phyloP scores from a whole-genome alignment of 2,329 filamentous ascomycete genomes.

The Cordyceps militaris region DNA sequence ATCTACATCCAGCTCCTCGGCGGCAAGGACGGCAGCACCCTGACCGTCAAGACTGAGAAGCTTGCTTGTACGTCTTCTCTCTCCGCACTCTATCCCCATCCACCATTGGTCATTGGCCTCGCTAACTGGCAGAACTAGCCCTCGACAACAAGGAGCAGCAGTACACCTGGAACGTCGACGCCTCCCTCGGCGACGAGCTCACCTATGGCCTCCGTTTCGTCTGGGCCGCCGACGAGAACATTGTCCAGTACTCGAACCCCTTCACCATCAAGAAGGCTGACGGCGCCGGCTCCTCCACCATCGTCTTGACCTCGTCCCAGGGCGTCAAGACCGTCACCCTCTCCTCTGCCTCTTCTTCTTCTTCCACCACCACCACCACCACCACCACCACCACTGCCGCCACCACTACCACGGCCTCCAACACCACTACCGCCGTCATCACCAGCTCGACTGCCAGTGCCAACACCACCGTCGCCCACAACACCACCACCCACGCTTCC shows the following conservation, averaged over 20 bases:
- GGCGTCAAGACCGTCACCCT: conserved; percentile 26
- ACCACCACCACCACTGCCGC: background rate
- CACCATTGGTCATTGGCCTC: background rate
- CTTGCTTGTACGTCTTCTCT: conserved; percentile 43
- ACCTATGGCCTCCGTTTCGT: conserved; percentile 53
- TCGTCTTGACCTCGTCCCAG: conserved; percentile 23
- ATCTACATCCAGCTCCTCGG: conserved; percentile 50
- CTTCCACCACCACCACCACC: conserved; percentile 20
- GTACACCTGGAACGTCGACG: conserved; percentile 46
- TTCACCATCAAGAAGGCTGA: conserved; percentile 43
- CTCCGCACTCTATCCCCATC: background rate
- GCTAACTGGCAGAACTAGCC: background rate
- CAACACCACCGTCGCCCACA: conserved; percentile 12
- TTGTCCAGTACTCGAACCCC: conserved; percentile 58
- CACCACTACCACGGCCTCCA: conserved; percentile 15
- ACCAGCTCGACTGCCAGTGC: conserved; percentile 20
- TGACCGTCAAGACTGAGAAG: conserved; percentile 30
- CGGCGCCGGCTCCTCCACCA: conserved; percentile 21
- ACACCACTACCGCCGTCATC: conserved; percentile 4
- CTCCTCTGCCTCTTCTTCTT: conserved; percentile 16
- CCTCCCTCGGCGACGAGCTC: conserved; percentile 35
- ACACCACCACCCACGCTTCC: background rate
- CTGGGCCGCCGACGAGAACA: conserved; percentile 36
- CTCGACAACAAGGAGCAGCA: conserved; percentile 38
- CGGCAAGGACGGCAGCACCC: conserved; percentile 37